These are phyloP conservation scores for Ogataea wickerhamii DNA, from an alignment of 805 yeast species.

Conservation along the genomic window DNA sequence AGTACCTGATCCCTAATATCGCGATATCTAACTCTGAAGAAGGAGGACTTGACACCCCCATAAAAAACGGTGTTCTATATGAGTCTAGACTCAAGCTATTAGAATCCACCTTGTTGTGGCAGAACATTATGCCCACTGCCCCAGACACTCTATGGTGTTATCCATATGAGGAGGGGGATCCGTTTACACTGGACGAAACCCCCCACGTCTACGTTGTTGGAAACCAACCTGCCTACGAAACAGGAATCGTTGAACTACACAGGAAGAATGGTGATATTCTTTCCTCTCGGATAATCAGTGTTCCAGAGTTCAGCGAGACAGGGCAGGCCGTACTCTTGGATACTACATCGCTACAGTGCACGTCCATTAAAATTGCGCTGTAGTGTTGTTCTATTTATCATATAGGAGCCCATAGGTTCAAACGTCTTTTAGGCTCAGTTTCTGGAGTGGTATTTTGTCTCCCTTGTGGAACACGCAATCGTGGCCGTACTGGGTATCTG, in stretches of 20 bases:
- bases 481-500: constrained; percentile 59
- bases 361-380: constrained; percentile 38
- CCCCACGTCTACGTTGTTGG: constrained; percentile 90
- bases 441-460: constrained; percentile 30
- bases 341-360: constrained; percentile 51
- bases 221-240: constrained; percentile 65
- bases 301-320: constrained; percentile 68
- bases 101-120: constrained; percentile 74
- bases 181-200: constrained; percentile 71
- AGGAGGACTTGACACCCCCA: constrained; percentile 23
- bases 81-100: constrained; percentile 57
- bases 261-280: constrained; percentile 28
- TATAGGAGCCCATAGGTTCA: constrained; percentile 2
- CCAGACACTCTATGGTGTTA: constrained; percentile 94
- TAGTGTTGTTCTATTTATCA: constrained; percentile 4
- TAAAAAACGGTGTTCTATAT: constrained; percentile 39
- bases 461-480: constrained; percentile 36
- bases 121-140: constrained; percentile 87
- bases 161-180: constrained; percentile 75
- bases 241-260: constrained; percentile 38
- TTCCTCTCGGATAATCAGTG: constrained; percentile 50
- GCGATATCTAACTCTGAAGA: constrained; percentile 21
- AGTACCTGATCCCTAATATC: constrained; percentile 51
- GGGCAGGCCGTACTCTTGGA: constrained; percentile 66
- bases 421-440: constrained; percentile 16